Percentiles rank a stretch among this genome's conserved stretches.
Conservation (phyloP, 768 basidiomycete genomes). For the Lentinula detonsa region DNA sequence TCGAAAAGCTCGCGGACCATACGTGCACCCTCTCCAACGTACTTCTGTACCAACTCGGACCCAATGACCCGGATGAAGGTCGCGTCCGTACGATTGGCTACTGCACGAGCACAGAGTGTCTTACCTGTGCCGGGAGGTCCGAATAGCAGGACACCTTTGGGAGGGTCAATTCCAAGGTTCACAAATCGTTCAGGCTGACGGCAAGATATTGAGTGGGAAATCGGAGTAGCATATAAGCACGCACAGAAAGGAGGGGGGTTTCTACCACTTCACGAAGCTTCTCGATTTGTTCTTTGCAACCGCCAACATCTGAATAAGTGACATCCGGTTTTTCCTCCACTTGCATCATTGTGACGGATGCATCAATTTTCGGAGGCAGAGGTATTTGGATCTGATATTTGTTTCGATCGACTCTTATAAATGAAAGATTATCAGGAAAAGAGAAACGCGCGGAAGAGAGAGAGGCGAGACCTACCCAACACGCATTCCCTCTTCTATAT, state of each 20-base stretch:
- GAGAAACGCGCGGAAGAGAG: not conserved
- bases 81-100: conserved; percentile 97
- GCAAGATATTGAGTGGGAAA: conserved; percentile 13
- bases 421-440: not conserved
- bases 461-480: conserved; percentile 71
- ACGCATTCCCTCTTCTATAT: conserved; percentile 99
- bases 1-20: conserved; percentile 99
- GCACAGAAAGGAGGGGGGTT: conserved; percentile 86
- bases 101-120: conserved; percentile 95
- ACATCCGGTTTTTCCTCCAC: conserved; percentile 98
- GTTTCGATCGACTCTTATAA: conserved; percentile 79
- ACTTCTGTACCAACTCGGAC: conserved; percentile 99
- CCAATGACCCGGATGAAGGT: conserved; percentile 99
- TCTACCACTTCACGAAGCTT: conserved; percentile 98
- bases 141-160: conserved; percentile 94
- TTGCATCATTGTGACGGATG: conserved; percentile 99
- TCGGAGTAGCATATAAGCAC: conserved; percentile 18
- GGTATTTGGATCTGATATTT: conserved; percentile 99
- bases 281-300: conserved; percentile 99
- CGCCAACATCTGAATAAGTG: conserved; percentile 96
- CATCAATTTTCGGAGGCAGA: conserved; percentile 96
- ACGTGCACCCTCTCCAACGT: conserved; percentile 97
- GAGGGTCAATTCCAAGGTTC: conserved; percentile 97
- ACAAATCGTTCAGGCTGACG: conserved; percentile 95
- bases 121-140: conserved; percentile 99